Percentiles rank a stretch among this genome's conserved stretches.
These are phyloP conservation scores for Pseudozyma hubeiensis DNA, from an alignment of 1,284 basidiomycete genomes.

Conservation along the genomic window DNA sequence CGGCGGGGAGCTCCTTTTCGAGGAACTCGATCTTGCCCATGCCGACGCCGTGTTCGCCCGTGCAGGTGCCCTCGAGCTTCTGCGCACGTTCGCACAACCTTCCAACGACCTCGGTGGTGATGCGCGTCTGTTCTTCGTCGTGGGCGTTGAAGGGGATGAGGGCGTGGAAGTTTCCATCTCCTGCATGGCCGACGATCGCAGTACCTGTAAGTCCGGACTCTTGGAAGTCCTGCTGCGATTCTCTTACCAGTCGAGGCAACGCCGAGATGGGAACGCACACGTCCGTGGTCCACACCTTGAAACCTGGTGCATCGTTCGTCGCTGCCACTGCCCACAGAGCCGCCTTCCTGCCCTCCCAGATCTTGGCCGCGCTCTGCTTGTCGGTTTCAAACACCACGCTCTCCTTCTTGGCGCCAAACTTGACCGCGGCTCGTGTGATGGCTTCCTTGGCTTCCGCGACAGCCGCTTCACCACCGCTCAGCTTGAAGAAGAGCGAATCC, in stretches of 20 bases:
- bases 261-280: conserved; percentile 79
- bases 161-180: conserved; percentile 77
- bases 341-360: conserved; percentile 89
- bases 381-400: conserved; percentile 74
- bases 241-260: conserved; percentile 77
- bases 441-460: conserved; percentile 65
- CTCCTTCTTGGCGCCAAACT: conserved; percentile 32
- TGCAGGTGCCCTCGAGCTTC: conserved; percentile 71
- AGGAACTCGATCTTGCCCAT: conserved; percentile 58
- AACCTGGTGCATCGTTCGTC: conserved; percentile 76
- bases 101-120: conserved; percentile 70
- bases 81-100: conserved; percentile 71
- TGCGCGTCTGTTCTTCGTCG: conserved; percentile 47
- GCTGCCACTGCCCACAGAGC: conserved; percentile 76
- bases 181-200: conserved; percentile 82
- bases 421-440: conserved; percentile 34
- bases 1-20: conserved; percentile 52
- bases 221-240: conserved; percentile 46
- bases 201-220: conserved; percentile 57
- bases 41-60: conserved; percentile 67
- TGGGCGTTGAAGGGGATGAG: conserved; percentile 53
- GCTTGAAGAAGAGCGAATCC: conserved; percentile 57
- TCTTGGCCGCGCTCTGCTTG: conserved; percentile 77
- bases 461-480: conserved; percentile 41
- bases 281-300: conserved; percentile 82